Evolutionary conservation across 805 yeast species (phyloP).

Genomic region (Zygoascus bituminiphila): DNA sequence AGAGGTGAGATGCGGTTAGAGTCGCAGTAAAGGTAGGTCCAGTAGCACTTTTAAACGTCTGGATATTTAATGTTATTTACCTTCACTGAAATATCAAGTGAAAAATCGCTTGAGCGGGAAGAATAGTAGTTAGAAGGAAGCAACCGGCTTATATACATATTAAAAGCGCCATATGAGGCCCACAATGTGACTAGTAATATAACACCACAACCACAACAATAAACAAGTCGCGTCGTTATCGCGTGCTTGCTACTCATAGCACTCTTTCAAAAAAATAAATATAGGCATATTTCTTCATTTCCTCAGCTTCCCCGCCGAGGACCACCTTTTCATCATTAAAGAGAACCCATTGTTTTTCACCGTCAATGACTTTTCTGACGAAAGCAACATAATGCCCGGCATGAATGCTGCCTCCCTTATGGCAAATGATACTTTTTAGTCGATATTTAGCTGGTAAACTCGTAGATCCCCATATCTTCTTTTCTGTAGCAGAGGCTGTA

Average conservation of each 20-base stretch:
- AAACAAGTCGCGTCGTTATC: background rate
- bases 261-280: conserved; percentile 34
- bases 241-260: background rate
- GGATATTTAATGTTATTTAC: background rate
- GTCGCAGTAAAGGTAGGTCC: background rate
- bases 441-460: conserved; percentile 34
- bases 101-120: background rate
- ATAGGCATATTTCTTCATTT: conserved; percentile 42
- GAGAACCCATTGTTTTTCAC: conserved; percentile 53
- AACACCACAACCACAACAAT: background rate
- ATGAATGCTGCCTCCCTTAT: conserved; percentile 82
- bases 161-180: background rate
- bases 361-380: conserved; percentile 38
- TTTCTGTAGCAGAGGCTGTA: conserved; percentile 9
- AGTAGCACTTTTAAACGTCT: background rate
- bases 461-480: conserved; percentile 17
- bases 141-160: too few relatives aligned
- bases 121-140: too few relatives aligned
- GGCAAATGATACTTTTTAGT: conserved; percentile 67
- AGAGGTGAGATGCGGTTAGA: too few relatives aligned
- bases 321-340: conserved; percentile 90
- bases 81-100: background rate
- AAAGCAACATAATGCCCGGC: conserved; percentile 90
- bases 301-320: conserved; percentile 34
- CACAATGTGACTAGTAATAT: background rate